Conservation (phyloP, 2,329 filamentous ascomycete species). For the Alternaria rosae region DNA sequence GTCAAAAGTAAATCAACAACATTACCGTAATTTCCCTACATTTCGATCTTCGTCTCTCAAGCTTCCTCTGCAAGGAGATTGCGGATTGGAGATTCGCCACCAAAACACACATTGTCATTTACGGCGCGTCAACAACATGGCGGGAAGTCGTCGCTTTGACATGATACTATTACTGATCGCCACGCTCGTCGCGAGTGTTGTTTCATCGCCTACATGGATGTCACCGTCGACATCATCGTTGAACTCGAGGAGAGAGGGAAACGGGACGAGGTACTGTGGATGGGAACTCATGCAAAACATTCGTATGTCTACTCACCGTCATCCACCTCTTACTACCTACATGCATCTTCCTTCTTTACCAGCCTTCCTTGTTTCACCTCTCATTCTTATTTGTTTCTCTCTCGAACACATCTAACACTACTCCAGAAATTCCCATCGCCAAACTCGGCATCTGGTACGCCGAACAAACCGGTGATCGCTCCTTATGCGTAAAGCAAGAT, state of each 20-base stretch:
- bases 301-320: too few species aligned
- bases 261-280: constrained; percentile 4
- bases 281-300: constrained; percentile 22
- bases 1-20: not conserved
- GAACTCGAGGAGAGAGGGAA: not conserved
- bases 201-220: not conserved
- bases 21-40: not conserved
- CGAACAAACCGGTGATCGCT: constrained; percentile 20
- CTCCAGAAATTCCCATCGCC: constrained; percentile 18
- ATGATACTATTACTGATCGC: not conserved
- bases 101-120: not conserved
- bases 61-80: too few species aligned
- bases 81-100: not conserved
- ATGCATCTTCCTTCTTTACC: too few species aligned
- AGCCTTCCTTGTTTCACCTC: too few species aligned
- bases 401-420: too few species aligned
- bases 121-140: not conserved
- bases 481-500: constrained; percentile 10
- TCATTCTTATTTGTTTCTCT: too few species aligned
- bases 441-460: constrained; percentile 18
- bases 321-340: too few species aligned
- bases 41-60: not conserved
- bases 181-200: not conserved
- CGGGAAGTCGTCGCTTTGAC: not conserved
- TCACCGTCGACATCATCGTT: not conserved